These are phyloP conservation scores for Xylaria palmicola DNA, from an alignment of 495 filamentous ascomycete genomes.

Conservation along the genomic window DNA sequence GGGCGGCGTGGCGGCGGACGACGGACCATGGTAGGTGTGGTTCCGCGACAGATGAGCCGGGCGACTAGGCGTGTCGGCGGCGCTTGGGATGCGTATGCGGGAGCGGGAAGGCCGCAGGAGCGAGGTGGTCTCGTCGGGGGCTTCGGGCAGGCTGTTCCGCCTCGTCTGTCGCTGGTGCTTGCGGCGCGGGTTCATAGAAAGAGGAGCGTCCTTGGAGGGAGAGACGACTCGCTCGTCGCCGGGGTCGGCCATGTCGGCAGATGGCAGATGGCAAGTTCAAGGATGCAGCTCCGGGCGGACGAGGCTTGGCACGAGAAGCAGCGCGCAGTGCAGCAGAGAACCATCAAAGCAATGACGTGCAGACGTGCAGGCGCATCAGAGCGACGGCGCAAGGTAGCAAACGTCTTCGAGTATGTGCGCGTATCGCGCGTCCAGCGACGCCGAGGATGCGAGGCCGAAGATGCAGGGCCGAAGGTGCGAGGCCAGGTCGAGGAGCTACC, in stretches of 20 bases:
- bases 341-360: not conserved
- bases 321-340: not conserved
- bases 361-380: not conserved
- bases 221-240: constrained; percentile 6
- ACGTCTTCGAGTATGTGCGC: not conserved
- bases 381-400: no score
- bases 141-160: constrained; percentile 34
- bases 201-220: constrained; percentile 12
- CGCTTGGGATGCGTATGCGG: constrained; percentile 43
- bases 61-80: constrained; percentile 36
- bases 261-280: not conserved
- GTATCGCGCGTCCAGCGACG: not conserved
- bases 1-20: not conserved
- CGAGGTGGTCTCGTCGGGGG: constrained; percentile 47
- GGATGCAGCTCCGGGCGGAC: not conserved
- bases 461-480: no score
- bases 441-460: not conserved
- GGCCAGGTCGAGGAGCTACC: no score
- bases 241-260: constrained; percentile 16
- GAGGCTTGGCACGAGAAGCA: not conserved
- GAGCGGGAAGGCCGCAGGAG: constrained; percentile 42
- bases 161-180: constrained; percentile 20
- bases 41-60: constrained; percentile 42
- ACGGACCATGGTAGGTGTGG: constrained; percentile 48
- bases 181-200: constrained; percentile 20